Conservation (phyloP, 352 stramenopile species). For the Globisporangium solare region DNA sequence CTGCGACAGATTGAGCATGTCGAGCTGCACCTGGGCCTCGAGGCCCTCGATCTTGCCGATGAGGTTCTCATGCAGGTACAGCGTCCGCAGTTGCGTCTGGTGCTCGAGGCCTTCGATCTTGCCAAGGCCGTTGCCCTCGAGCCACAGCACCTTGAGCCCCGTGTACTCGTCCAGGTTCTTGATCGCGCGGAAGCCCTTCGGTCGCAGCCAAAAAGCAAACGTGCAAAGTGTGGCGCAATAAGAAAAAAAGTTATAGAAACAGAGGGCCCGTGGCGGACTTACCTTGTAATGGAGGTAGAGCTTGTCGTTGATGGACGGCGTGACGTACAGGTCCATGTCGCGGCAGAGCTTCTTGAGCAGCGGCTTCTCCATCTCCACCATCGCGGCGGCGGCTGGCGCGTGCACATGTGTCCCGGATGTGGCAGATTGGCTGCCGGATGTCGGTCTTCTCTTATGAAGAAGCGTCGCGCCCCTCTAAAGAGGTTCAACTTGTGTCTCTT, state of each 20-base stretch:
- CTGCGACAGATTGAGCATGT: slow-evolving; percentile 80
- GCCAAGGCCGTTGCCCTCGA: slow-evolving; percentile 91
- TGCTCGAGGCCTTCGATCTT: slow-evolving; percentile 89
- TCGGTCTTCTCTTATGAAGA: too few species aligned
- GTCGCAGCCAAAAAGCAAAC: too few species aligned
- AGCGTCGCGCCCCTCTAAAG: too few species aligned
- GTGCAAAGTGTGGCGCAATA: too few species aligned
- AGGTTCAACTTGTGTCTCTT: too few species aligned
- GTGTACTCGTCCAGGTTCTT: slow-evolving; percentile 95
- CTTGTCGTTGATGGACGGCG: slow-evolving; percentile 92
- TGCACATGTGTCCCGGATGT: background rate
- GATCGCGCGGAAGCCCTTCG: slow-evolving; percentile 86
- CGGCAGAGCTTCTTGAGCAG: slow-evolving; percentile 87
- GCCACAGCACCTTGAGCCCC: slow-evolving; percentile 91
- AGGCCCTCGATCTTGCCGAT: slow-evolving; percentile 91
- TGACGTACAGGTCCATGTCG: slow-evolving; percentile 90
- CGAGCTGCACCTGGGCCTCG: slow-evolving; percentile 43
- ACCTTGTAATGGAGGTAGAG: slow-evolving; percentile 96
- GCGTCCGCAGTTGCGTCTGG: slow-evolving; percentile 82
- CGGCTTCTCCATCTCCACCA: slow-evolving; percentile 88
- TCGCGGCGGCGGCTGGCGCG: slow-evolving; percentile 17
- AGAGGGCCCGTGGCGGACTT: background rate
- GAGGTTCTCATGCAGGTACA: slow-evolving; percentile 95
- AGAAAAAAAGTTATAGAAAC: too few species aligned
- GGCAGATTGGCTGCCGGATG: too few species aligned